phyloP scores from a whole-genome alignment of 768 basidiomycete species.

The Naematelia encephala region DNA sequence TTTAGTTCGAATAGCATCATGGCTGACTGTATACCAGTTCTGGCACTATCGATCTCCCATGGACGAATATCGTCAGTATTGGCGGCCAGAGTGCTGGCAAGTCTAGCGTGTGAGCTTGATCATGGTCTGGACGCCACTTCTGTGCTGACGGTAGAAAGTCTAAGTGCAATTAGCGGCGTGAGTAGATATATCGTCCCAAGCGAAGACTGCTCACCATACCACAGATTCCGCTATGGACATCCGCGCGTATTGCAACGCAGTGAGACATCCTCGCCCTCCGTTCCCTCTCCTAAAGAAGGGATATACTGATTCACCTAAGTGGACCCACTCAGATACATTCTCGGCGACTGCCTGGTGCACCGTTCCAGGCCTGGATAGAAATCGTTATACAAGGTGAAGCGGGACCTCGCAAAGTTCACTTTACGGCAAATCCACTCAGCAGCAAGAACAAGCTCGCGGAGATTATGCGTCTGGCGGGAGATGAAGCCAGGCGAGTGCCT shows the following conservation, averaged over 20 bases:
- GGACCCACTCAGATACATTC: constrained; percentile 24
- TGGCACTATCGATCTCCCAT: neutral
- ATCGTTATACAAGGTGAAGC: constrained; percentile 7
- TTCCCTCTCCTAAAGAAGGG: neutral
- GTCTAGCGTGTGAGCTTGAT: constrained; percentile 23
- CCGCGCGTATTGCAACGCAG: constrained; percentile 10
- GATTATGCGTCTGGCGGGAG: constrained; percentile 16
- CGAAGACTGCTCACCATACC: neutral
- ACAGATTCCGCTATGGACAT: constrained; percentile 14
- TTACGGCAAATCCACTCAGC: constrained; percentile 5
- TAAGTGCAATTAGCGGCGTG: neutral
- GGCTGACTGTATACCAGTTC: constrained; percentile 4
- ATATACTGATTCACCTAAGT: constrained; percentile 10
- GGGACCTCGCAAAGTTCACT: neutral
- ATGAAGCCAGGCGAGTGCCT: constrained; percentile 17
- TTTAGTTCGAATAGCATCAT: too few relatives aligned
- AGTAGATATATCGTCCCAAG: neutral
- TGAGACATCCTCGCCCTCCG: too few relatives aligned
- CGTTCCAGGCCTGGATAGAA: constrained; percentile 14
- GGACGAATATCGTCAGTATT: constrained; percentile 14
- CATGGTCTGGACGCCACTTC: neutral
- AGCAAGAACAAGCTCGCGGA: constrained; percentile 5
- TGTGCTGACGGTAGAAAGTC: neutral
- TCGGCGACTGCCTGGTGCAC: neutral
- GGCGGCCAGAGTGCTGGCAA: constrained; percentile 30